Evolutionary conservation across 176 grass and related monocot genomes (phyloP), one percentile per base, ranked within the genome.

Genomic region (Triticum urartu): DNA sequence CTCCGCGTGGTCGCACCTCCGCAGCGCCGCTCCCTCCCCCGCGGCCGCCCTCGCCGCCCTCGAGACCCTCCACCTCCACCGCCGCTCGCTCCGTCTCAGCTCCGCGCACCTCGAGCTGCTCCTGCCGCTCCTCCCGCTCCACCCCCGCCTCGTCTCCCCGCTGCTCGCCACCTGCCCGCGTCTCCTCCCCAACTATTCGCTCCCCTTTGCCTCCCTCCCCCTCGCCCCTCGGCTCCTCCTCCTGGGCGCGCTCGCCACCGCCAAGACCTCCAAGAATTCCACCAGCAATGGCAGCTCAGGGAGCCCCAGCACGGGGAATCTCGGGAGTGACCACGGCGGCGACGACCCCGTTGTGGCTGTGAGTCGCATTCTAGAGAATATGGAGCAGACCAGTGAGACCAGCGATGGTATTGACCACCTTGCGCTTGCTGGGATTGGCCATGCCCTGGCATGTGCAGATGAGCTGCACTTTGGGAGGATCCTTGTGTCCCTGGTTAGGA

Each of bases 391-490:
- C 28, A 15, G 4, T 4, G 47, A 84, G 47, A 47, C 43, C 17
- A 35, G 30, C 56, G 42, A 76, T 56, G 80, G 86, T 50, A 68
- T 75, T 11, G 85, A 88, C 48, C 70, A 86, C 52, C 76, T 92
- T 1, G 79, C 89, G 1, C 86, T 98, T 62, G 76, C 93, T 3
- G 96, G 93, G 13, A 63, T 94, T n/a, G 88, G 96, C 4, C 89
- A 91, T 56, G 79, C 86, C 8, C 90, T 98, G 61, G 91, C 79
- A 1, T 43, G 84, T 21, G 50, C 90, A 2, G 62, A 87, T 12
- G 89, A 90, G 78, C 63, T 28, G 9, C 81, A 77, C 3, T 88
- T 91, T 48, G 50, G 74, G 7, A 72, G n/a, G 70, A 89, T 91
- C 36, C 2, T 89, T n/a, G 63, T 24, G 4, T 81, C 68, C 77